A percentile compares a stretch with the other conserved stretches of the same genome.
Evolutionary conservation across 192 early-diverging fungal genomes (phyloP).

Genomic region (Backusella australiensis): DNA sequence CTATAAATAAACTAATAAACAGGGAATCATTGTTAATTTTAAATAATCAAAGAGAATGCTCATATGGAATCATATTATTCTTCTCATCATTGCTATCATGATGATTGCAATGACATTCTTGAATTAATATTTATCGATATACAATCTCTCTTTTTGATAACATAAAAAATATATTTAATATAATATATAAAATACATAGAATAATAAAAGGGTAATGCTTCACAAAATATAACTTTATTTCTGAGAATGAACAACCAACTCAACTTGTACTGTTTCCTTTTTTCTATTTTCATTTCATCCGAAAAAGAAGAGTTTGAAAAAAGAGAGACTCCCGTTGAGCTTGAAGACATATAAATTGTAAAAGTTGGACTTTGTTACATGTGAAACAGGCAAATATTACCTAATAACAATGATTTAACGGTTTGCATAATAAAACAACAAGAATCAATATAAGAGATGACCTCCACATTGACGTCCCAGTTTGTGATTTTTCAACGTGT

Average conservation of each 20-base stretch:
- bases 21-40: background rate
- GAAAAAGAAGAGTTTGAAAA: constrained; percentile 7
- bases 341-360: background rate
- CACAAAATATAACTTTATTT: background rate
- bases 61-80: background rate
- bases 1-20: background rate
- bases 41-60: background rate
- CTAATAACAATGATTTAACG: too few relatives aligned
- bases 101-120: background rate
- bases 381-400: too few relatives aligned
- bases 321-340: background rate
- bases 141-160: background rate
- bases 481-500: background rate
- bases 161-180: too few relatives aligned
- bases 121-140: background rate
- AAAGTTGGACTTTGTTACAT: too few relatives aligned
- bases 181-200: too few relatives aligned
- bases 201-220: background rate
- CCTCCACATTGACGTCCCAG: too few relatives aligned
- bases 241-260: background rate
- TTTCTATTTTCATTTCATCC: background rate
- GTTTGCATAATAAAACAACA: too few relatives aligned
- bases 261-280: background rate
- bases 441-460: too few relatives aligned
- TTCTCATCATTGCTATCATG: background rate